These are phyloP conservation scores for Pulveroboletus frians DNA, from an alignment of 768 basidiomycete genomes.

Conservation along the genomic window DNA sequence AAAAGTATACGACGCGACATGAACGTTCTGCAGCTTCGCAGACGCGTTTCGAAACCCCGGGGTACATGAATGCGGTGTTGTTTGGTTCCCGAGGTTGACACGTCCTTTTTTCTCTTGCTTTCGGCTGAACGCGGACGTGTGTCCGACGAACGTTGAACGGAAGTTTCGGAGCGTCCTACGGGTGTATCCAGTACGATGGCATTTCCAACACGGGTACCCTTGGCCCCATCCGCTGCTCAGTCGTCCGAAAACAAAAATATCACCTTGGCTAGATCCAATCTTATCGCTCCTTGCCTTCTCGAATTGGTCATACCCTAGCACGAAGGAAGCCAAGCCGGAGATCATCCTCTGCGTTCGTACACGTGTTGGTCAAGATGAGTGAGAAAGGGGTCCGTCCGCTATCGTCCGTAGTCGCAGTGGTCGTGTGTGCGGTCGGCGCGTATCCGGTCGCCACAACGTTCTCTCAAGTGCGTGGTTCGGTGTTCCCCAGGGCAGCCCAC, in stretches of 20 bases:
- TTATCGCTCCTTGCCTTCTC: slow-evolving; percentile 17
- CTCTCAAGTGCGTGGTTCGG: too few species aligned
- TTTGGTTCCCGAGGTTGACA: slow-evolving; percentile 15
- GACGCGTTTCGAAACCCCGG: neutral
- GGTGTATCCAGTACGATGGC: neutral
- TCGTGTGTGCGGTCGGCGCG: neutral
- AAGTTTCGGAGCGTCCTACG: neutral
- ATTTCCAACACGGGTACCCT: slow-evolving; percentile 13
- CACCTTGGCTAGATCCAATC: slow-evolving; percentile 19
- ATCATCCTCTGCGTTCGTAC: slow-evolving; percentile 12
- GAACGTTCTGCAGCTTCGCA: slow-evolving; percentile 12
- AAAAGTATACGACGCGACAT: neutral
- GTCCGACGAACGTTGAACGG: neutral
- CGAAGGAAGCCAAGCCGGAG: slow-evolving; percentile 2
- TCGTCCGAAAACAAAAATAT: slow-evolving; percentile 3
- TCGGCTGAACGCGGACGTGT: neutral
- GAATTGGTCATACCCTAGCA: slow-evolving; percentile 16
- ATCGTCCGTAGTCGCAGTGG: slow-evolving; percentile 8
- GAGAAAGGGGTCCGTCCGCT: slow-evolving; percentile 13
- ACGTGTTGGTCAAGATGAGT: slow-evolving; percentile 19
- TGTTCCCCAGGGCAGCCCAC: slow-evolving; percentile 2
- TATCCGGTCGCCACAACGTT: too few species aligned
- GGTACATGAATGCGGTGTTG: slow-evolving; percentile 8
- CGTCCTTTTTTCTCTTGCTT: neutral
- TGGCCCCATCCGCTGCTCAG: slow-evolving; percentile 9